These are phyloP conservation scores for Cladophialophora chaetospira DNA, from an alignment of 2,329 filamentous ascomycete genomes.

Conservation along the genomic window DNA sequence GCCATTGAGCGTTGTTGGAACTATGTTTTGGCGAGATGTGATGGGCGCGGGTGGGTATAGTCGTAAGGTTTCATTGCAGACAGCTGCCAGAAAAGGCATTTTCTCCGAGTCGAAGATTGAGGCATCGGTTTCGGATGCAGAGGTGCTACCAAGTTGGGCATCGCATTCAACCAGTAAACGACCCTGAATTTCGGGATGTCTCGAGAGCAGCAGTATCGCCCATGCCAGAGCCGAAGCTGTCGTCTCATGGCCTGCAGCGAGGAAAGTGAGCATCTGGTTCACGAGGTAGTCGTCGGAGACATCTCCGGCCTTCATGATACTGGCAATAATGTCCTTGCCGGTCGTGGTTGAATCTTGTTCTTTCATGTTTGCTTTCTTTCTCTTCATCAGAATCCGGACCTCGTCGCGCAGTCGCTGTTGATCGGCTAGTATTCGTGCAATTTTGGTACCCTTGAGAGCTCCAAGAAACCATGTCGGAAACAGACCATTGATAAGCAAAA, in stretches of 20 bases:
- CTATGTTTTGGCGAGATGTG: conserved; percentile 47
- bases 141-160: conserved; percentile 32
- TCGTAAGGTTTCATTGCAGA: conserved; percentile 56
- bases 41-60: conserved; percentile 36
- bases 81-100: conserved; percentile 52
- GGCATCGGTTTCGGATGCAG: conserved; percentile 28
- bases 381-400: conserved; percentile 41
- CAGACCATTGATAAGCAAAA: conserved; percentile 59
- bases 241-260: conserved; percentile 61
- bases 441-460: background rate
- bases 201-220: conserved; percentile 33
- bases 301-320: conserved; percentile 72
- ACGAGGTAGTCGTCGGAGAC: conserved; percentile 77
- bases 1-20: conserved; percentile 66
- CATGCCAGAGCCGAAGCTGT: conserved; percentile 34
- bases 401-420: conserved; percentile 41
- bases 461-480: conserved; percentile 42
- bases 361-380: conserved; percentile 35
- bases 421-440: background rate
- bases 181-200: conserved; percentile 33
- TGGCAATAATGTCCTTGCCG: conserved; percentile 74
- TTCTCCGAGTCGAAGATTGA: conserved; percentile 39
- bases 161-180: conserved; percentile 32
- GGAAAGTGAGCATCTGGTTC: conserved; percentile 86
- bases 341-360: conserved; percentile 2